Base-by-base conservation (phyloP, 306 rosid genomes). In the Morella rubra region DNA sequence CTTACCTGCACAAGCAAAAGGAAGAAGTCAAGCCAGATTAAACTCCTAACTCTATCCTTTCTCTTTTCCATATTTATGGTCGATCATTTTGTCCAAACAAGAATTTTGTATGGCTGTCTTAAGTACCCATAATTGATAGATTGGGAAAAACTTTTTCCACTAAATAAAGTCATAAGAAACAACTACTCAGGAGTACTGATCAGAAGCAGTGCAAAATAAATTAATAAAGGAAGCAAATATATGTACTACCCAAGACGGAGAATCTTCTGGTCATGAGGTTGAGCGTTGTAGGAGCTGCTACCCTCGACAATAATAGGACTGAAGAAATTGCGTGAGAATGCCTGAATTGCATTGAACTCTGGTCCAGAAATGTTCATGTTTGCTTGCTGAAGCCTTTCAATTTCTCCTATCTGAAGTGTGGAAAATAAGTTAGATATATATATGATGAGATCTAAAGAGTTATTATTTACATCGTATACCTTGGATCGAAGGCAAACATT, bases 291-390 rank as follows among this genome's bases (percentile, higher is more conserved):
- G 76, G 89, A 76, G 73, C 85, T 8, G 73, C 86, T 90, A 73
- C 62, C 84, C 64, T 92, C 96, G 19, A 90, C 75, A 72, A 92
- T 80, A 83, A 56, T 76, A 18, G 87, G 90, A 73, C 71, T 79
- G 78, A 94, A 94, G 90, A 89, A 90, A 84, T 92, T 90, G 52
- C 93, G 89, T 20, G 98, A 94, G 62, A 94, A 83, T 54, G 93
- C 95, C 11, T 92, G 95, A 3, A 91, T 87, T 19, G 96, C 93
- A 80, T 74, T 89, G 68, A 91, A 60, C 77, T 92, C 98, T 73
- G 71, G 86, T 79, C 90, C 93, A 61, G 97, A 85, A 22, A 89
- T 65, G 9, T 65, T 93, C 93, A 92, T 84, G 83, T 85, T 87
- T 50, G 84, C 87, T 79, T 89, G 92, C 40, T 92, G 86, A 83